phyloP scores from a whole-genome alignment of 2,329 filamentous ascomycete species.

The Thielaviopsis punctulata region DNA sequence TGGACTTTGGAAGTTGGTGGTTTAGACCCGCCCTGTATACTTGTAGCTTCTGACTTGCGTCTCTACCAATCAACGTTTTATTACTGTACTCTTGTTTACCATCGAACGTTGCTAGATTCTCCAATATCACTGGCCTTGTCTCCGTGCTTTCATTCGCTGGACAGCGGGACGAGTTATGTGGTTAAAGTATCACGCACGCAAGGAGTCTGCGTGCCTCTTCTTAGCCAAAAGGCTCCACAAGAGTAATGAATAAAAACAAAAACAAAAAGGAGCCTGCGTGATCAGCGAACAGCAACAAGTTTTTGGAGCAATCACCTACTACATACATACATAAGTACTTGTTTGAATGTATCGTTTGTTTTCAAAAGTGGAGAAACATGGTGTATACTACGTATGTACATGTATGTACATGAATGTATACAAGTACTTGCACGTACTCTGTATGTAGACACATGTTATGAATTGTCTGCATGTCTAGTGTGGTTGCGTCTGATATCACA shows the following conservation, averaged over 20 bases:
- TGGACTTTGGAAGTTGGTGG: background rate
- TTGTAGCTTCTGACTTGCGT: background rate
- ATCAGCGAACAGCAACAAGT: no score
- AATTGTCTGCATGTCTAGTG: no score
- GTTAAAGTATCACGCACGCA: background rate
- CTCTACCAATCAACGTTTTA: background rate
- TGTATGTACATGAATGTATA: background rate
- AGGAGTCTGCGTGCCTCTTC: no score
- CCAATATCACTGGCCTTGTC: background rate
- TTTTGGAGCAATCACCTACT: no score
- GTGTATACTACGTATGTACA: no score
- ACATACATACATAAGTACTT: no score
- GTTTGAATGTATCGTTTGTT: no score
- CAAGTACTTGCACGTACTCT: background rate
- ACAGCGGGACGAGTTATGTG: background rate
- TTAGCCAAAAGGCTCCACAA: no score
- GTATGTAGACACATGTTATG: background rate
- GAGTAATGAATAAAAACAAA: no score
- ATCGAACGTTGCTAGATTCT: background rate
- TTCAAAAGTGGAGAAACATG: no score
- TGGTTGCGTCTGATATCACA: background rate
- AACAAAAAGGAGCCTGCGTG: no score
- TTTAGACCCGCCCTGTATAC: background rate
- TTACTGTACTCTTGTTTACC: background rate
- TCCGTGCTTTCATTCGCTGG: background rate